Base-by-base conservation (phyloP, 2,329 filamentous ascomycete genomes). In the Rutstroemia sp. region DNA sequence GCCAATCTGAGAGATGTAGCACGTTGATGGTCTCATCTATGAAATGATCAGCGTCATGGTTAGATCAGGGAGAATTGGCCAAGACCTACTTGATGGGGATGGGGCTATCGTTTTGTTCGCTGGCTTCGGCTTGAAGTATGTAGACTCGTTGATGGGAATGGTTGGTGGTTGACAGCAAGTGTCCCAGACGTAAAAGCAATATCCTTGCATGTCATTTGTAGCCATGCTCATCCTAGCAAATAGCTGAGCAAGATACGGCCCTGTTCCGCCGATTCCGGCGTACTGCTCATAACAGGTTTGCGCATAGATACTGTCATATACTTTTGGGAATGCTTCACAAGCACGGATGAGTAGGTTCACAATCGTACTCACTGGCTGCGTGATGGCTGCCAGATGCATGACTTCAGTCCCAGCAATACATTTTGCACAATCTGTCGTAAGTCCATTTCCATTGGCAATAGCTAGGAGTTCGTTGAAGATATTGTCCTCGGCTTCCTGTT, bases 1-100 rank as follows among this genome's bases (percentile, higher is more conserved):
- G 67, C 62, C 60, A 67, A 56, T 69, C 67, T 3, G 65, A 67
- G 44, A 69, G 58, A 54, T 69, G 67, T 18, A 69, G 62, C 7
- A 67, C 65, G 38, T 68, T 49, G 39, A 57, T 45, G 3, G 55
- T 57, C 18, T 53, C 38, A 37, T 49, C 52, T 54, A 3, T 34
- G n/a, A 14, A 4, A 1, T n/a, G 2, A 14, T 42, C 6, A 49
- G 21, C 41, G 25, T 9, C 19, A n/a, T 16, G 8, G 14, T 25
- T 5, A n/a, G 10, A 19, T 10, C 2, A 10, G 5, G 5, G 5
- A 39, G 4, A 2, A 12, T 19, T 8, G 8, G 1, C 2, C 10
- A 19, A 3, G 5, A 49, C 52, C 42, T 49, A 54, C 52, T 30
- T 23, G 52, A 54, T 41, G 52, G 52, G 1, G 21, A 6, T 10